These are phyloP conservation scores for Claviceps sp. DNA, from an alignment of 2,329 filamentous ascomycete genomes.

Conservation along the genomic window DNA sequence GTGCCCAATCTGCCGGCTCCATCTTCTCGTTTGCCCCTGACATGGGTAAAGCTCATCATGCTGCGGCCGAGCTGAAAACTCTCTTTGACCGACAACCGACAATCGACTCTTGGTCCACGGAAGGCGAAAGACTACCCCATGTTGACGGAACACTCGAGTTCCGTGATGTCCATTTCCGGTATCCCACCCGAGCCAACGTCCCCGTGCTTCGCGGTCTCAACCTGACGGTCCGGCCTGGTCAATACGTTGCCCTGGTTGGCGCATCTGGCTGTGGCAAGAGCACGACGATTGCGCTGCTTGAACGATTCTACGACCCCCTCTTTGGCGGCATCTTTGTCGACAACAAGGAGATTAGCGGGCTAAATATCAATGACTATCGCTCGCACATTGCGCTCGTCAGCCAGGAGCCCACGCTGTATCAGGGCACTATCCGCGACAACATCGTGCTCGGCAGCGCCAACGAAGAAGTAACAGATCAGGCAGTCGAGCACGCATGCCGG, in stretches of 20 bases:
- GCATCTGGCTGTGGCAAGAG: constrained; percentile 89
- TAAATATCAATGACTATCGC: constrained; percentile 81
- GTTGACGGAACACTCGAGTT: constrained; percentile 78
- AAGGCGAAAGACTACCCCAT: constrained; percentile 47
- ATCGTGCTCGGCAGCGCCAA: constrained; percentile 64
- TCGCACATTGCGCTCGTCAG: constrained; percentile 75
- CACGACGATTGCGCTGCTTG: constrained; percentile 80
- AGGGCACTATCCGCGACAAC: constrained; percentile 83
- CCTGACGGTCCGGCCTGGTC: constrained; percentile 58
- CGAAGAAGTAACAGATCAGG: constrained; percentile 55
- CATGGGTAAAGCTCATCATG: constrained; percentile 84
- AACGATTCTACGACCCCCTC: constrained; percentile 88
- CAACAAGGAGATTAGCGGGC: constrained; percentile 61
- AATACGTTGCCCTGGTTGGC: constrained; percentile 85
- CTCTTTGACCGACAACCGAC: constrained; percentile 71
- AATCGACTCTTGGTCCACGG: constrained; percentile 69
- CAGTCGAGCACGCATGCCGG: constrained; percentile 65
- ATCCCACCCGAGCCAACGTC: constrained; percentile 80
- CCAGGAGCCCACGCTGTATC: constrained; percentile 89
- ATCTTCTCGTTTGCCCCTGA: constrained; percentile 85
- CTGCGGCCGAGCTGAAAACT: constrained; percentile 65
- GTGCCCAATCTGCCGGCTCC: constrained; percentile 79
- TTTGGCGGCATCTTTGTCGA: constrained; percentile 72
- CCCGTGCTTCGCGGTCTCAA: constrained; percentile 82
- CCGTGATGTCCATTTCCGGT: constrained; percentile 84